Conservation (phyloP, 2,329 filamentous ascomycete genomes). For the Dothideomycetes sp. region DNA sequence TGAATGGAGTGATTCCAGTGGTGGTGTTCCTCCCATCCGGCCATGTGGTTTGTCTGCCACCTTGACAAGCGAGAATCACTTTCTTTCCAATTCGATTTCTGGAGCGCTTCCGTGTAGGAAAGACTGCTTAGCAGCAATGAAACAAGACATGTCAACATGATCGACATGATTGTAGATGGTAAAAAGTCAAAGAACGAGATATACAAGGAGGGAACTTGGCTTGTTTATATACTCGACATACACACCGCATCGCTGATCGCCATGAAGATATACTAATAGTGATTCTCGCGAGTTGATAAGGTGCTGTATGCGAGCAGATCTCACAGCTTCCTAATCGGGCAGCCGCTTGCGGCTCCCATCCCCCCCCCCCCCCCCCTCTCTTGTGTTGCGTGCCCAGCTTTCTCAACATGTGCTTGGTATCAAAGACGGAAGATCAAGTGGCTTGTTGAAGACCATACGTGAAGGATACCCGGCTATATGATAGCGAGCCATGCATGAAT, state of each 20-base stretch:
- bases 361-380: conserved; percentile 7
- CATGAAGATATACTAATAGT: conserved; percentile 5
- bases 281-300: not conserved
- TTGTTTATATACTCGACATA: not conserved
- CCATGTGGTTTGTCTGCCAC: conserved; percentile 3
- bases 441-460: too few relatives aligned
- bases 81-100: not conserved
- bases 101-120: not conserved
- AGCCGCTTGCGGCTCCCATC: not conserved
- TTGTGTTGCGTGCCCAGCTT: not conserved
- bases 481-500: too few relatives aligned
- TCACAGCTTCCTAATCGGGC: conserved; percentile 5
- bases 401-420: too few relatives aligned
- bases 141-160: conserved; percentile 5
- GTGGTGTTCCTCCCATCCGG: not conserved
- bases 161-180: not conserved
- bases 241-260: not conserved
- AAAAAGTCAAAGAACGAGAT: not conserved
- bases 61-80: not conserved
- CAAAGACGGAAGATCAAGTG: too few relatives aligned
- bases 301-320: conserved; percentile 1
- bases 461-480: too few relatives aligned
- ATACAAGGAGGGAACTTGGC: not conserved
- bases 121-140: conserved; percentile 5
- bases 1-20: not conserved